Base-by-base conservation (phyloP, 2,329 filamentous ascomycete species). In the Intubia oerlemansii region DNA sequence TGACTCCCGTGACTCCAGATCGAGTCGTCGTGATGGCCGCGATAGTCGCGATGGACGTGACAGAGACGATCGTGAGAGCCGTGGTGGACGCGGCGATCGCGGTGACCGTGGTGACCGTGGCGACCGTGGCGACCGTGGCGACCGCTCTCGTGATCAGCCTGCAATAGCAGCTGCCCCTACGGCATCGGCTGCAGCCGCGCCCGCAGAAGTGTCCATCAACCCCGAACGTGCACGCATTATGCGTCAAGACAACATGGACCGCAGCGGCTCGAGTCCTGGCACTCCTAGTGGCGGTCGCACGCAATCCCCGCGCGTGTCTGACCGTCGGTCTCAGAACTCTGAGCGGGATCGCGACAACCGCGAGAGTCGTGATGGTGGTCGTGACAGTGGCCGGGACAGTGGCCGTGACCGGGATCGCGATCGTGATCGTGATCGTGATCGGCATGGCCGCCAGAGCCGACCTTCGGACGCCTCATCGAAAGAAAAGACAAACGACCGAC, bases 191-290 rank as follows among this genome's bases (percentile, higher is more conserved):
- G n/a, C n/a, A n/a, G n/a, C n/a, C n/a, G n/a, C 47, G 8, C 10
- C 39, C 3, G 43, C 48, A 12, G 63, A 61, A 9, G 59, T 60
- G 7, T 48, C 50, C 7, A 59, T 67, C 39, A 66, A 67, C 34
- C 62, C 64, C 2, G 60, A 65, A 29, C 54, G 64, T 32, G 59
- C 62, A 17, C 54, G 60, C 7, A 45, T 62, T 5, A 54, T 65
- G 42, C 46, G 7, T 36, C 44, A 13, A 50, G 59, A 36, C 58
- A 62, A 4, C 53, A 59, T 5, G 45, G 46, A 24, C 51, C 18
- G 57, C 15, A 14, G n/a, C n/a, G n/a, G n/a, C n/a, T n/a, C n/a
- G n/a, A n/a, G n/a, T n/a, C n/a, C n/a, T n/a, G n/a, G n/a, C n/a
- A n/a, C n/a, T n/a, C 22, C 19, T 14, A 17, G 25, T 15, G 20